Evolutionary conservation across 306 rosid species (phyloP), one percentile per base, ranked within the genome.

Genomic region (Clitoria ternatea): DNA sequence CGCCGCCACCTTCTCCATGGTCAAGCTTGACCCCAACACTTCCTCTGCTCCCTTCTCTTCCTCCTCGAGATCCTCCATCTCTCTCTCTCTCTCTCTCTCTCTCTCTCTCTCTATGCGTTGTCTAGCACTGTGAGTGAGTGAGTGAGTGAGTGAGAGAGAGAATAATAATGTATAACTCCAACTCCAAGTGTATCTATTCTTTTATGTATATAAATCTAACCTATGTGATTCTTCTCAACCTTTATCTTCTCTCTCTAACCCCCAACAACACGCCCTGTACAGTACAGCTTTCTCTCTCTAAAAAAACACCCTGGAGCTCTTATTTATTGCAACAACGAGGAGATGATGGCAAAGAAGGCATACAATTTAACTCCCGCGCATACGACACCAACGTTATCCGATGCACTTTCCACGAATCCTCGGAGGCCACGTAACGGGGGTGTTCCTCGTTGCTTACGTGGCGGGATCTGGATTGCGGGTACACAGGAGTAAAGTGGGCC

Each of bases 1-100:
- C 3, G 96, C 98, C 7, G 98, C 98, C 7, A 94, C 98, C 75
- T 87, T 94, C 95, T 94, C 98, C 98, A 94, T 90, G 50, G 98
- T 94, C 90, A 85, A 85, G 78, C 89, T 94, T 14, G 97, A 90
- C 0, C 97, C 97, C 10, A 83, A 64, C 57, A 84, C 96, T 86
- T 92, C 97, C 72, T 82, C 89, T 20, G 56, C 77, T 66, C 70
- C 72, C 15, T 74, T 81, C 82, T 76, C 92, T 45, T 80, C 91
- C 73, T 81, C 96, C 77, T 61, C 72, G 54, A 78, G 88, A 86
- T 87, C 92, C 91, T 94, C 97, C 99, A 91, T 90, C 74, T 54
- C 72, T 70, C 65, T 35, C 64, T 32, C 61, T 39, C 33, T 10
- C 36, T 15, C 17, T 82, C 61, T 42, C 67, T 37, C 37, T 60